Evolutionary conservation across 169 alveolate species (phyloP), one percentile per base, ranked within the genome.

Genomic region (Plasmodium blacklocki): DNA sequence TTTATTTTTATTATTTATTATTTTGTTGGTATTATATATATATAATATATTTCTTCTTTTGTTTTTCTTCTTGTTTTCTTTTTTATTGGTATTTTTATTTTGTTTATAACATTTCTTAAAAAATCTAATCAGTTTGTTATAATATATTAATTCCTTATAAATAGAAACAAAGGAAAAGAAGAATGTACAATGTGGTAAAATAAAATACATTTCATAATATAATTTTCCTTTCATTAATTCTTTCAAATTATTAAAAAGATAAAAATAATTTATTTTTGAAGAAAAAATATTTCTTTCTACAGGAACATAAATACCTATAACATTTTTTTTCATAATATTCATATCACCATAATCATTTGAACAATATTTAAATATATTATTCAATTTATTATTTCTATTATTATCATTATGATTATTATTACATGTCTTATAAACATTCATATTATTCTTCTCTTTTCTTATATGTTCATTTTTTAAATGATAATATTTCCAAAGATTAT

Each of bases 261-360:
- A 80, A 80, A 52, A 67, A 80, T 80, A 80, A 29, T 67, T 80
- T n/a, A 68, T 14, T 11, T 80, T 62, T 62, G 70, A n/a, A n/a
- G 90, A 80, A 72, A 67, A 47, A 29, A 67, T 80, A 72, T 47
- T 67, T 47, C n/a, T 80, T 67, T 80, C 21, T 26, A 9, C 19
- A 62, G 90, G 90, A 67, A 80, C 58, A 26, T 80, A 80, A 67
- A 80, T 80, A 11, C 90, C 90, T 14, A 80, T 59, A 15, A 80
- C 56, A 52, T 80, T 80, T 60, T 60, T 80, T 66, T 67, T 54
- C 90, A 80, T 68, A 64, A 80, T 56, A 15, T n/a, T 80, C 59
- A 56, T 80, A 6, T 80, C 18, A 15, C 62, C 73, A 54, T 78
- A 15, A 52, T 80, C 90, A 67, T 80, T 52, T 6, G 90, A 80